A percentile compares a stretch with the other conserved stretches of the same genome.
Evolutionary conservation across 2,329 filamentous ascomycete species (phyloP).

Genomic region (Alternaria dauci): DNA sequence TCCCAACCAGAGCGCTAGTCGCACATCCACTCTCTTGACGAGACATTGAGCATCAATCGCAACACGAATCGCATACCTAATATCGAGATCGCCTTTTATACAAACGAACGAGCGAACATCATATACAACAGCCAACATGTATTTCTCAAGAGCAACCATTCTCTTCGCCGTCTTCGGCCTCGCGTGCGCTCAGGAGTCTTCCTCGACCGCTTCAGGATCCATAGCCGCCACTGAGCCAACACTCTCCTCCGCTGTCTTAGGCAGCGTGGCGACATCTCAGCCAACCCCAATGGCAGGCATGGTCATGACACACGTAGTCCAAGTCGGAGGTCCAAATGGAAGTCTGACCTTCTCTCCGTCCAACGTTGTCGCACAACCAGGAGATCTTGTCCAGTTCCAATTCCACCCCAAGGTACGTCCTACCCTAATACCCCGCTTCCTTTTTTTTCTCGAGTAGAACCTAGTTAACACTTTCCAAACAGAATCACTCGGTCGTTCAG

Average conservation of each 20-base stretch:
- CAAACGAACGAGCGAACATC: neutral
- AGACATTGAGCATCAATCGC: constrained; percentile 20
- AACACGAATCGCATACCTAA: constrained; percentile 37
- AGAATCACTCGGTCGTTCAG: constrained; percentile 82
- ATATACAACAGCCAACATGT: constrained; percentile 37
- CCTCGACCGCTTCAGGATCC: neutral
- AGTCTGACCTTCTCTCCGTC: constrained; percentile 71
- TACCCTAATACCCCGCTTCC: neutral
- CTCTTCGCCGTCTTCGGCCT: constrained; percentile 44
- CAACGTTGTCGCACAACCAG: constrained; percentile 68
- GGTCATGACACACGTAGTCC: constrained; percentile 65
- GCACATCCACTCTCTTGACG: constrained; percentile 42
- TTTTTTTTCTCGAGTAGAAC: neutral
- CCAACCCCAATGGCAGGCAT: constrained; percentile 18
- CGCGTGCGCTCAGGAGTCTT: constrained; percentile 32
- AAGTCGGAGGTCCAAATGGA: constrained; percentile 65
- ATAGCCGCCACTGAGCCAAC: constrained; percentile 3
- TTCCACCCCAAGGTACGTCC: constrained; percentile 57
- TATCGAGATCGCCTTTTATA: constrained; percentile 9
- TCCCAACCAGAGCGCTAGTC: constrained; percentile 47
- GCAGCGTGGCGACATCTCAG: neutral
- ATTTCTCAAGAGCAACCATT: constrained; percentile 46
- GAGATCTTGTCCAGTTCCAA: constrained; percentile 64
- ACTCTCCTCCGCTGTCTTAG: constrained; percentile 1
- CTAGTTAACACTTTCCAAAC: constrained; percentile 17